Conservation (phyloP, 2,329 filamentous ascomycete species). For the Aspergillus quadricinctus region DNA sequence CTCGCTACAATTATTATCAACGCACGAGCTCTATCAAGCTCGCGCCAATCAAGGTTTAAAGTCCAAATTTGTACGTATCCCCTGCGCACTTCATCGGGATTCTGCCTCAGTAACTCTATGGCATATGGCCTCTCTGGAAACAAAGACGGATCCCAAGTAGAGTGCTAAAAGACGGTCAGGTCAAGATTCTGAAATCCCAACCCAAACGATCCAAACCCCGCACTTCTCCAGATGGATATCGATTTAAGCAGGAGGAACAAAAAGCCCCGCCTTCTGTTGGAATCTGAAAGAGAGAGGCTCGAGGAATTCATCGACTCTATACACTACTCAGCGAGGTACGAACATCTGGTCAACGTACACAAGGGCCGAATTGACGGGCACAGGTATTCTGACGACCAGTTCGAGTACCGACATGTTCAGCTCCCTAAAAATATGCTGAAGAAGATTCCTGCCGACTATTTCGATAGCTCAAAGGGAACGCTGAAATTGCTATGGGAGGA, state of each 20-base stretch:
- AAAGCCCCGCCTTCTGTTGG: slow-evolving; percentile 72
- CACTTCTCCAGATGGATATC: slow-evolving; percentile 47
- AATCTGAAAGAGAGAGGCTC: slow-evolving; percentile 74
- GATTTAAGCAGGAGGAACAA: slow-evolving; percentile 84
- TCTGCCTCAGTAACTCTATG: background rate
- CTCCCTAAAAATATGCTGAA: slow-evolving; percentile 98
- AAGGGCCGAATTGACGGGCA: slow-evolving; percentile 14
- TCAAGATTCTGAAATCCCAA: background rate
- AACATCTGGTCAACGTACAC: slow-evolving; percentile 4
- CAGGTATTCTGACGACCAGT: slow-evolving; percentile 90
- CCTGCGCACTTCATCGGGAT: slow-evolving; percentile 4
- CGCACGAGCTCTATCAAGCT: background rate
- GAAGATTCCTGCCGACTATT: slow-evolving; percentile 90
- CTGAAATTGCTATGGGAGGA: slow-evolving; percentile 97
- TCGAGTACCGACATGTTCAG: slow-evolving; percentile 96
- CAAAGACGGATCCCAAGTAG: background rate
- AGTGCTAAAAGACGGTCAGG: background rate
- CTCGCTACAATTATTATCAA: background rate
- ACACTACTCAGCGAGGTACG: slow-evolving; percentile 88
- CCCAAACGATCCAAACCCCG: background rate
- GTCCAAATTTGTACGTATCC: background rate
- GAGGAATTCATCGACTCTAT: slow-evolving; percentile 92
- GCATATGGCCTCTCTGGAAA: background rate
- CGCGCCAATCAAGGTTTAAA: background rate
- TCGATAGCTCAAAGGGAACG: slow-evolving; percentile 82